A percentile compares a stretch with the other conserved stretches of the same genome.
Evolutionary conservation across 1,284 basidiomycete genomes (phyloP).

Genomic region (Veloporphyrellus conicus): DNA sequence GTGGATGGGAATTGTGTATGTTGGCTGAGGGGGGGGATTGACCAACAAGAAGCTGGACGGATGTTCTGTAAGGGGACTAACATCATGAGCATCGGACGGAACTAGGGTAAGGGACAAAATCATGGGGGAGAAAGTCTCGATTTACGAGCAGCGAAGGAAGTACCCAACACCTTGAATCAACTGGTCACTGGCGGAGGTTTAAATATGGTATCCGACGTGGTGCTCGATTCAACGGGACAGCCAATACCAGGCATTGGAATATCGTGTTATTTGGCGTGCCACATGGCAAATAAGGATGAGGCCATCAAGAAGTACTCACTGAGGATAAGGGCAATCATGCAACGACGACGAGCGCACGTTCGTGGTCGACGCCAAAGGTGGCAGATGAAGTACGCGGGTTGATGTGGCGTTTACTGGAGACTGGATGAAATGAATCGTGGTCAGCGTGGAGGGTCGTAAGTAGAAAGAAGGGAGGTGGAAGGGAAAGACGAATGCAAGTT

Average conservation of each 20-base stretch:
- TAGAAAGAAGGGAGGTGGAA: constrained; percentile 30
- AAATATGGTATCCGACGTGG: constrained; percentile 16
- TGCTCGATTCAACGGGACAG: neutral
- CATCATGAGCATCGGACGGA: constrained; percentile 18
- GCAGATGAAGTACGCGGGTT: constrained; percentile 9
- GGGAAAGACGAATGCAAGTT: constrained; percentile 22
- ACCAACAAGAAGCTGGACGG: constrained; percentile 42
- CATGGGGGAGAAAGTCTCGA: constrained; percentile 2
- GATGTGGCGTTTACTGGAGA: constrained; percentile 34
- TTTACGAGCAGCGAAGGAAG: neutral
- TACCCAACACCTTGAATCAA: constrained; percentile 5
- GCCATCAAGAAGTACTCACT: constrained; percentile 19
- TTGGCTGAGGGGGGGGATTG: constrained; percentile 39
- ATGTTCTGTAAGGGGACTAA: constrained; percentile 13
- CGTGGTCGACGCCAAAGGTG: constrained; percentile 18
- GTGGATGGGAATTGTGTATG: constrained; percentile 26
- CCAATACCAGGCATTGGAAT: constrained; percentile 1
- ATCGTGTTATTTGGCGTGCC: constrained; percentile 1
- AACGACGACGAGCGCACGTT: constrained; percentile 25
- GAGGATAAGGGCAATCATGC: constrained; percentile 25
- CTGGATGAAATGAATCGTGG: constrained; percentile 40
- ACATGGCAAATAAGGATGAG: constrained; percentile 4
- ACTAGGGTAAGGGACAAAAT: constrained; percentile 6
- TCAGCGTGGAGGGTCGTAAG: constrained; percentile 55
- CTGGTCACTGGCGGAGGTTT: constrained; percentile 7